Base-by-base conservation (phyloP, 495 filamentous ascomycete species). In the Podospora conica region DNA sequence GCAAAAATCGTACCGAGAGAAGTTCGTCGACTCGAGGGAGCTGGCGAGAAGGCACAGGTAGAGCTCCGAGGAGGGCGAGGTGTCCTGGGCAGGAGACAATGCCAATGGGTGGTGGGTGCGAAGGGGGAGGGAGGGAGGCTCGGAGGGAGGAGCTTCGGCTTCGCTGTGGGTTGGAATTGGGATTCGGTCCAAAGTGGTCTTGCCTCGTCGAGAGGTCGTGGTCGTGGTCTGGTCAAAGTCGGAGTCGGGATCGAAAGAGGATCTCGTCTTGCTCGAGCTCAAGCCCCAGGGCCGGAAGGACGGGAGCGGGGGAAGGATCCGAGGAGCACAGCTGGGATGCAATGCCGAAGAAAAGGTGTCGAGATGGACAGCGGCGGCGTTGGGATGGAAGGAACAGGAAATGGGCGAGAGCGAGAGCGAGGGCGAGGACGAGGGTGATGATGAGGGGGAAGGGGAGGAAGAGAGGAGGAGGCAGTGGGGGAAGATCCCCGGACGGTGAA, bases 401-500 rank as follows among this genome's bases (percentile, higher is more conserved):
- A 23, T 54, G 55, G 23, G 55, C 53, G 54, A 63, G 61, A 40
- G 21, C 20, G 28, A 1, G 21, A 29, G 21, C 24, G 48, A 28
- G 48, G 58, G 23, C 20, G 29, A 48, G 31, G 63, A 53, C 31
- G 53, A 33, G 22, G 61, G 55, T 9, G 65, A n/a, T 9, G 53
- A 53, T 22, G 55, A 24, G 18, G 64, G 33, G 61, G 55, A 57
- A 20, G 53, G 28, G 21, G 55, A 11, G 58, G 31, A 33, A 58
- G 58, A 66, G 10, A 10, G 33, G 24, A 20, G 67, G 54, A 11
- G 28, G 55, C 60, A n/a, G 68, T 66, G 68, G 69, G 68, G 65
- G 65, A 63, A 69, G 66, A 71, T 71, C 71, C 73, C 66, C 73
- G 54, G 58, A 61, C 31, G 53, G 61, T 65, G 65, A 69, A 69